These are phyloP conservation scores for Astragalus membranaceus DNA, from an alignment of 306 rosid species.

Conservation along the genomic window DNA sequence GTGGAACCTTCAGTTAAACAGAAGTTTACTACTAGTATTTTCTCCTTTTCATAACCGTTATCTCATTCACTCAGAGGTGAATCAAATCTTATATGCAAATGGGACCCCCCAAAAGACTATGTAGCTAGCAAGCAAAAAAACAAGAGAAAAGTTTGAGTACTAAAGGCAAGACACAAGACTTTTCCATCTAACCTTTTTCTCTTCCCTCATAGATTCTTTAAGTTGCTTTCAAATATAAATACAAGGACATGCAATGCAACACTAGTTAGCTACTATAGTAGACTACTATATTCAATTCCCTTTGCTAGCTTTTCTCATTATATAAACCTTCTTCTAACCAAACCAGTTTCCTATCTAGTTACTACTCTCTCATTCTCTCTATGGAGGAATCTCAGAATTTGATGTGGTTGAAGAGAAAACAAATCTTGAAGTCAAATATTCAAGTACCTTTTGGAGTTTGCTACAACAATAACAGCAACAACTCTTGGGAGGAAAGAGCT, in stretches of 20 bases:
- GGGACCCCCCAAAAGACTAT: conserved; percentile 16
- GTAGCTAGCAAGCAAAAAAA: not conserved
- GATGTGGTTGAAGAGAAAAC: conserved; percentile 48
- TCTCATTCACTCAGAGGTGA: conserved; percentile 32
- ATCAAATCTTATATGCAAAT: conserved; percentile 17
- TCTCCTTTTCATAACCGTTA: conserved; percentile 28
- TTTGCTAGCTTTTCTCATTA: conserved; percentile 2
- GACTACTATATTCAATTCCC: conserved; percentile 13
- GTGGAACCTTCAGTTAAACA: conserved; percentile 23
- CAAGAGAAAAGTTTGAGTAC: not conserved
- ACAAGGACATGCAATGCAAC: conserved; percentile 6
- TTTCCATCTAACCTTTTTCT: conserved; percentile 25
- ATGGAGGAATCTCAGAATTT: conserved; percentile 38
- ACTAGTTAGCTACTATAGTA: not conserved
- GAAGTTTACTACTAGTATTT: conserved; percentile 10
- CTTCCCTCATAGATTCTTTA: conserved; percentile 30
- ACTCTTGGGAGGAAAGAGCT: conserved; percentile 76
- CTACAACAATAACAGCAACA: not conserved
- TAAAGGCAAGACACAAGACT: not conserved
- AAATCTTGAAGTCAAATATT: conserved; percentile 26
- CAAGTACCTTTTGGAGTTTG: conserved; percentile 10
- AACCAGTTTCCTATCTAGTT: not conserved
- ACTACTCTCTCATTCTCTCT: not conserved
- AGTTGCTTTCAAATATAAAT: conserved; percentile 32
- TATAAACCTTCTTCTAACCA: conserved; percentile 13